phyloP scores from a whole-genome alignment of 345 rosid genomes.

The Camelina sativa region DNA sequence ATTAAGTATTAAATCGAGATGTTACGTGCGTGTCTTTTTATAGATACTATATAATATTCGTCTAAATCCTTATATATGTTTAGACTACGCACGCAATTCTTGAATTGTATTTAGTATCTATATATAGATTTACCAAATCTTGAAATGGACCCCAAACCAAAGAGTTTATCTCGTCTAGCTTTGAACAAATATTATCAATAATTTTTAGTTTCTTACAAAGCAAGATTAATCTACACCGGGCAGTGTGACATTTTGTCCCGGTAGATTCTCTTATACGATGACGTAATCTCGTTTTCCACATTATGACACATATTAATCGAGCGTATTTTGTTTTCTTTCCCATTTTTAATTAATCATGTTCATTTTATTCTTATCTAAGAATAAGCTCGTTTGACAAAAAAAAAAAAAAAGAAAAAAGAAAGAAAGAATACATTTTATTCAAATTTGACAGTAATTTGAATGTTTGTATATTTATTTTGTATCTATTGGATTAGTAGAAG shows the following conservation, averaged over 20 bases:
- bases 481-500: neutral
- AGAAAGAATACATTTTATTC: too few species aligned
- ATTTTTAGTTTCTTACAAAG: constrained; percentile 30
- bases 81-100: constrained; percentile 41
- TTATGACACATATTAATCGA: neutral
- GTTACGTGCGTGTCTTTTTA: constrained; percentile 45
- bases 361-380: neutral
- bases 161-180: too few species aligned
- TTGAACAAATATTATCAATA: too few species aligned
- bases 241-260: constrained; percentile 20
- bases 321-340: too few species aligned
- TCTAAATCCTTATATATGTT: constrained; percentile 17
- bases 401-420: too few species aligned
- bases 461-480: neutral
- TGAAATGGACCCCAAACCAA: too few species aligned
- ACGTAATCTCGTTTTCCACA: constrained; percentile 33
- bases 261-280: neutral
- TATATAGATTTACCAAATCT: constrained; percentile 41
- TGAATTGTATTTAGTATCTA: constrained; percentile 12
- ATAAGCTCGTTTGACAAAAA: too few species aligned
- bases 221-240: constrained; percentile 12
- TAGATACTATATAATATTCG: constrained; percentile 42
- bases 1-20: constrained; percentile 31
- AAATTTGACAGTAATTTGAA: neutral
- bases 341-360: too few species aligned